Base-by-base conservation (phyloP, 192 early-diverging fungal species). In the Coemansia sp. region DNA sequence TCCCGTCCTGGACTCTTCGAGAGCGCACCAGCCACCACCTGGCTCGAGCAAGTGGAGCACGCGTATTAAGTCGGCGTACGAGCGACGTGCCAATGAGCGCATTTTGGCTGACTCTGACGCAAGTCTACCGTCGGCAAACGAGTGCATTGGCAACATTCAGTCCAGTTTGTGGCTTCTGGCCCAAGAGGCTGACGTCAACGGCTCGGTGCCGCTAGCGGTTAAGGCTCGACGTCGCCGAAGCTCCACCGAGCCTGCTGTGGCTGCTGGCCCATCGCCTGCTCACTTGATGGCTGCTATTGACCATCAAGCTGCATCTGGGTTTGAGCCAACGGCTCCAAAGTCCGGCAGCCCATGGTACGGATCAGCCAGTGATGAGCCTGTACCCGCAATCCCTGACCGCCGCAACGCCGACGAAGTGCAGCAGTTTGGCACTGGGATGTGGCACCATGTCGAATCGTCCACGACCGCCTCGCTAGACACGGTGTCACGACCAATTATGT, bases 151-250 rank as follows among this genome's bases (percentile, higher is more conserved):
- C 39, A 59, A 60, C 39, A 77, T 82, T 16, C 74, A 70, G 57
- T 64, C 75, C 2, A 69, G 71, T 10, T 3, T 82, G 55, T 77
- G 75, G 70, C 63, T 63, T 9, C 68, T 82, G 57, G 66, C 72
- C 17, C 71, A 68, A 38, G 80, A 82, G 19, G 35, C 67, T 30
- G 67, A 66, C n/a, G 49, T 59, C 6, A 44, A 69, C 43, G 33
- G 60, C 38, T 67, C 70, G 0, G 46, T 64, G 3, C 71, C 76
- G 32, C 70, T 63, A 11, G 52, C 70, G 7, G 60, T 76, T 14
- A 81, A 76, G 47, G 7, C 67, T 10, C 70, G 74, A 9, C 74
- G 72, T 32, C 79, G 71, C 19, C 61, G 62, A 33, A 71, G 72
- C 65, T 46, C 60, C 1, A 37, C 74, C 8, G 74, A 69, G 30